Percentiles rank a stretch among this genome's conserved stretches.
Evolutionary conservation across 1,139 yeast species (phyloP).

Genomic region (Citeromyces siamensis): DNA sequence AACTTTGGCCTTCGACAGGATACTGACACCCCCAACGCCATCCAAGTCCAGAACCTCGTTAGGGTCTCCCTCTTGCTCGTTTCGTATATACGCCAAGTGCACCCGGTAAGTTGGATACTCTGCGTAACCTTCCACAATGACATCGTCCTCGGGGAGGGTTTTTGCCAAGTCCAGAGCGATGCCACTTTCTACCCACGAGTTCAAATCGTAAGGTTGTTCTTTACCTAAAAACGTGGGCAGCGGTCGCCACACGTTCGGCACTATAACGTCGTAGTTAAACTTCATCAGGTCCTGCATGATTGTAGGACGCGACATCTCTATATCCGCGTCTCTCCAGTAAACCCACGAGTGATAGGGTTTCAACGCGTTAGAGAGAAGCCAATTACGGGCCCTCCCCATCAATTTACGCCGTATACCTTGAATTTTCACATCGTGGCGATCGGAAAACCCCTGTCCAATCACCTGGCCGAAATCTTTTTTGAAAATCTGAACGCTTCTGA

Average conservation of each 20-base stretch:
- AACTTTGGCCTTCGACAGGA: constrained; percentile 70
- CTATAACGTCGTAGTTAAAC: constrained; percentile 65
- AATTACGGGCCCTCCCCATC: constrained; percentile 87
- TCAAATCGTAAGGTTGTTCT: constrained; percentile 78
- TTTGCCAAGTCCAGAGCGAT: constrained; percentile 58
- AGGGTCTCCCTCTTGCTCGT: constrained; percentile 45
- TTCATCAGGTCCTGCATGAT: constrained; percentile 73
- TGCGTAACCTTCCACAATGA: constrained; percentile 84
- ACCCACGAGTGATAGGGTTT: constrained; percentile 90
- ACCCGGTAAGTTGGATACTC: constrained; percentile 86
- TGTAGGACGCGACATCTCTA: constrained; percentile 71
- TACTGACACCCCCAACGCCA: constrained; percentile 88
- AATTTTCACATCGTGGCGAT: constrained; percentile 79
- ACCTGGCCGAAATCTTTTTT: constrained; percentile 79
- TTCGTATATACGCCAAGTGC: constrained; percentile 62
- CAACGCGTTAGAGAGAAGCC: constrained; percentile 68
- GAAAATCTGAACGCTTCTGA: constrained; percentile 64
- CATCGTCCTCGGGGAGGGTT: constrained; percentile 66
- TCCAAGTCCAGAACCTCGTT: constrained; percentile 62
- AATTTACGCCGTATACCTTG: constrained; percentile 81
- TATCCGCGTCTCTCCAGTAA: constrained; percentile 88
- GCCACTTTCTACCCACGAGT: constrained; percentile 79
- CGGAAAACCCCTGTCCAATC: constrained; percentile 82
- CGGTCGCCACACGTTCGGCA: constrained; percentile 89
- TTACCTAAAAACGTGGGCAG: constrained; percentile 63